Percentiles rank a stretch among this genome's conserved stretches.
Evolutionary conservation across 352 stramenopile genomes (phyloP).

Genomic region (Globisporangium heterothallicum): DNA sequence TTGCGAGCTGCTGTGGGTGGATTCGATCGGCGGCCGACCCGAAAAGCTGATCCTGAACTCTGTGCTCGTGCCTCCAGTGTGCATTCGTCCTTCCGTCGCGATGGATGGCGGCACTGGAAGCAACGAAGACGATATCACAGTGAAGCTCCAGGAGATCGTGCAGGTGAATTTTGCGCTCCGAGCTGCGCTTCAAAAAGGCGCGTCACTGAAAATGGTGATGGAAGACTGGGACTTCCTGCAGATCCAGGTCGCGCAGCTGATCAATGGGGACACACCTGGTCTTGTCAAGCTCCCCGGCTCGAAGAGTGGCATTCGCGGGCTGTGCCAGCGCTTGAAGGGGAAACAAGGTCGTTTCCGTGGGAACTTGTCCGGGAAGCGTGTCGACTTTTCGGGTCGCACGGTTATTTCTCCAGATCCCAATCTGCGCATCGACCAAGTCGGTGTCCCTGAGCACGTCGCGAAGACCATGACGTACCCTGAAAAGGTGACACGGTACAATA

Average conservation of each 20-base stretch:
- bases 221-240: slow-evolving; percentile 99
- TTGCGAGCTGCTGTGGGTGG: slow-evolving; percentile 97
- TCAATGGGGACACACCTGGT: slow-evolving; percentile 98
- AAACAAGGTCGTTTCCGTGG: slow-evolving; percentile 98
- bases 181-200: slow-evolving; percentile 92
- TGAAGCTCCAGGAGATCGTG: slow-evolving; percentile 99
- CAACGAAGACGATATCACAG: slow-evolving; percentile 98
- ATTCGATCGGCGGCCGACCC: slow-evolving; percentile 89
- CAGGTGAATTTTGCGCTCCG: slow-evolving; percentile 97
- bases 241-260: slow-evolving; percentile 95
- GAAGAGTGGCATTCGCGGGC: slow-evolving; percentile 93
- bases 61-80: slow-evolving; percentile 97
- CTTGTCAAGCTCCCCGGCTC: slow-evolving; percentile 92
- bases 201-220: slow-evolving; percentile 97
- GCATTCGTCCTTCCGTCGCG: slow-evolving; percentile 97
- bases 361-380: slow-evolving; percentile 98
- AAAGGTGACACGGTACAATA: slow-evolving; percentile 97
- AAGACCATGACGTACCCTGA: slow-evolving; percentile 99
- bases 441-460: slow-evolving; percentile 94
- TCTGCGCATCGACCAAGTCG: slow-evolving; percentile 91
- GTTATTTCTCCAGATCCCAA: slow-evolving; percentile 99
- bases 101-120: slow-evolving; percentile 95
- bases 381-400: slow-evolving; percentile 99
- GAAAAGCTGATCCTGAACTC: slow-evolving; percentile 98
- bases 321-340: slow-evolving; percentile 98